Evolutionary conservation across 164 flowering plant genomes (phyloP).

Genomic region (Macadamia integrifolia): DNA sequence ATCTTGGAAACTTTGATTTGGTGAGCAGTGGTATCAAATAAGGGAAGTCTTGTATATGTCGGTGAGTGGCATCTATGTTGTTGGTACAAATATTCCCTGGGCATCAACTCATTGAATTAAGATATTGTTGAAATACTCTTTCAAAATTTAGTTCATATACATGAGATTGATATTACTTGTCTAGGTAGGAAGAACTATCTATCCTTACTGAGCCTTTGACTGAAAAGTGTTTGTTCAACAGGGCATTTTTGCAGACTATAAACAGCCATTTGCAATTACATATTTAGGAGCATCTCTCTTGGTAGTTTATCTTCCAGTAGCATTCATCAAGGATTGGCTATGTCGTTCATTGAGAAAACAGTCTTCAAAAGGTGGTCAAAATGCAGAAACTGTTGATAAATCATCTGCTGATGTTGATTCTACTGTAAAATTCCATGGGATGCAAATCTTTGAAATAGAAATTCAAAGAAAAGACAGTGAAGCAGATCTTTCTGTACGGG

Average conservation of each 20-base stretch:
- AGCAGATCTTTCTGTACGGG: constrained; percentile 41
- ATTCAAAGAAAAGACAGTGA: constrained; percentile 72
- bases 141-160: not conserved
- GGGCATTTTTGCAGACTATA: constrained; percentile 75
- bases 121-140: not conserved
- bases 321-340: constrained; percentile 82
- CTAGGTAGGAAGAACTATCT: not conserved
- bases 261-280: constrained; percentile 95
- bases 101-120: not conserved
- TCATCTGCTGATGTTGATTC: constrained; percentile 38
- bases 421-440: constrained; percentile 42
- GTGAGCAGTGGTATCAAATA: no score
- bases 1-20: no score
- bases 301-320: constrained; percentile 90
- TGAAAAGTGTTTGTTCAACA: constrained; percentile 23
- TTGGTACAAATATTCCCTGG: no score
- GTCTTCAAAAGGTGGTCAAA: constrained; percentile 49
- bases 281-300: constrained; percentile 96
- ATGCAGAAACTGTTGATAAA: constrained; percentile 27
- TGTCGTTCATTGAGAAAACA: constrained; percentile 37
- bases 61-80: no score
- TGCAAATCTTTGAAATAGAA: constrained; percentile 55
- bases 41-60: no score
- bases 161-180: not conserved
- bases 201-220: not conserved